phyloP scores from a whole-genome alignment of 345 rosid species.

The Rubroshorea leprosula region DNA sequence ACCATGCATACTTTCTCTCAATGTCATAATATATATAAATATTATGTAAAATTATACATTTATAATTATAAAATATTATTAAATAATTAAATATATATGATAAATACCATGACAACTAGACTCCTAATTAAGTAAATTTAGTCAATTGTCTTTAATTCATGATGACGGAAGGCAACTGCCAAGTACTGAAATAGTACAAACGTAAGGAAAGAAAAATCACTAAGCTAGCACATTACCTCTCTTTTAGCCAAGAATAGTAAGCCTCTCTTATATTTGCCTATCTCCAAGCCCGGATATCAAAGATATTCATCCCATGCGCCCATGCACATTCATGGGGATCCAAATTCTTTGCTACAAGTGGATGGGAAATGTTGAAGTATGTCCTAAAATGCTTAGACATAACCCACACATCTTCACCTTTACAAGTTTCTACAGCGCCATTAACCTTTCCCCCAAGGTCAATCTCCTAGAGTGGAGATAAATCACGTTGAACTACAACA shows the following conservation, averaged over 20 bases:
- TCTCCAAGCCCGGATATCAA: slow-evolving; percentile 90
- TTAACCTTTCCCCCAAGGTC: slow-evolving; percentile 90
- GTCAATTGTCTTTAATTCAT: no score
- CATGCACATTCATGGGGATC: slow-evolving; percentile 97
- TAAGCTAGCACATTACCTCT: slow-evolving; percentile 46
- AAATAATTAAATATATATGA: no score
- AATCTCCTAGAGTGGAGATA: slow-evolving; percentile 87
- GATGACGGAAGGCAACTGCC: no score
- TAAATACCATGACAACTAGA: no score
- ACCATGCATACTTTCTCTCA: no score
- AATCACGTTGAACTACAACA: slow-evolving; percentile 85
- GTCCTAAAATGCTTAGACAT: slow-evolving; percentile 94
- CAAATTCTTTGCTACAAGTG: slow-evolving; percentile 72
- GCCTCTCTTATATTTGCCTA: slow-evolving; percentile 75
- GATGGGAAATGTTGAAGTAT: slow-evolving; percentile 99
- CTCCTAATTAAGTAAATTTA: no score
- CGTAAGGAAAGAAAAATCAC: neutral
- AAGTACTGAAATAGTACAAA: neutral
- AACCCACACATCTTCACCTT: slow-evolving; percentile 96
- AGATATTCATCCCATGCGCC: slow-evolving; percentile 99
- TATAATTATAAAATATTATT: no score
- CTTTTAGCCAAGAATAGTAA: slow-evolving; percentile 90
- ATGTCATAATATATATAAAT: no score
- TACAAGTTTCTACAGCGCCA: slow-evolving; percentile 98
- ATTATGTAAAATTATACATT: no score